phyloP scores from a whole-genome alignment of 129 eudicot species.

The Centella asiatica region DNA sequence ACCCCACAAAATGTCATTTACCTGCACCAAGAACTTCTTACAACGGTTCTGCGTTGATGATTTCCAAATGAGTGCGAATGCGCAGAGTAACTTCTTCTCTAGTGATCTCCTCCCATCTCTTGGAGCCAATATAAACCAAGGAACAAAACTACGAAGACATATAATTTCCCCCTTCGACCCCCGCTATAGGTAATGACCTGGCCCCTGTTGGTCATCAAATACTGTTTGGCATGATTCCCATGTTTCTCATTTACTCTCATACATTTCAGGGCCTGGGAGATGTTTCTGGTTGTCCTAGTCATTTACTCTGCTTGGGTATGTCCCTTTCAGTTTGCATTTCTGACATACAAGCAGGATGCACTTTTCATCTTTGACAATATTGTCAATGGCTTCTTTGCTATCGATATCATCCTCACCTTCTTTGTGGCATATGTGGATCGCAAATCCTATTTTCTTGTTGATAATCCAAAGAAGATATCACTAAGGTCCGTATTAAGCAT shows the following conservation, averaged over 20 bases:
- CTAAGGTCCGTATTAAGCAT: constrained; percentile 41
- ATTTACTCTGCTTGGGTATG: constrained; percentile 93
- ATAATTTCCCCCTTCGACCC: constrained; percentile 65
- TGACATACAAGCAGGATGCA: constrained; percentile 43
- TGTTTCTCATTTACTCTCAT: constrained; percentile 1
- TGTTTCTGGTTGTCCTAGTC: constrained; percentile 69
- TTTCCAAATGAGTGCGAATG: constrained; percentile 24
- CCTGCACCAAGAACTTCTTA: constrained; percentile 34
- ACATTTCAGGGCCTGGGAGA: constrained; percentile 89
- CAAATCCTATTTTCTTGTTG: constrained; percentile 60
- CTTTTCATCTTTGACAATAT: constrained; percentile 69
- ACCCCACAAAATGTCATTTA: constrained; percentile 30
- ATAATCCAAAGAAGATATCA: constrained; percentile 76
- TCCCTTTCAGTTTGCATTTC: constrained; percentile 81
- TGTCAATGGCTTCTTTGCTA: constrained; percentile 82
- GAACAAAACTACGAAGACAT: constrained; percentile 28
- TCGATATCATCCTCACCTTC: constrained; percentile 82
- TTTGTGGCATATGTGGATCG: constrained; percentile 86
- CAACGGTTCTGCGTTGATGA: constrained; percentile 52
- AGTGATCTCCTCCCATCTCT: constrained; percentile 82
- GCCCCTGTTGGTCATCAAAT: not conserved
- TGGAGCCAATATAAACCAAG: constrained; percentile 58
- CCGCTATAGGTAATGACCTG: constrained; percentile 54
- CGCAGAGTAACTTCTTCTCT: constrained; percentile 65
- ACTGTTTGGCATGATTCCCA: not conserved